These are phyloP conservation scores for Pneumocystis sp. DNA, from an alignment of 1,139 yeast genomes.

Conservation along the genomic window DNA sequence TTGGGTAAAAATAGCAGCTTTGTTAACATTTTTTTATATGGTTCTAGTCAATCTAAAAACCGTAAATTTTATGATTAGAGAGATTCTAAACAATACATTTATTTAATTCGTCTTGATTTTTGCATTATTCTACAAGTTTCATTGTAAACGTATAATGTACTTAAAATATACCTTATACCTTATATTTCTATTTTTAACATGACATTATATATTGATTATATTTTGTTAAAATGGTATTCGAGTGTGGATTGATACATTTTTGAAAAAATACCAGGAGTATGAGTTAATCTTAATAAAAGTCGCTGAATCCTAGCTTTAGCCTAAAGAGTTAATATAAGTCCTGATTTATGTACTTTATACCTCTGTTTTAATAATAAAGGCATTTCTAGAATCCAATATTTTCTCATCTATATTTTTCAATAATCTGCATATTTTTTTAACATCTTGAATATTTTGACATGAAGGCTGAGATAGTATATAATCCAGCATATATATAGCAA, in stretches of 20 bases:
- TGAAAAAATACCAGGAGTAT: background rate
- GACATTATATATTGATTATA: background rate
- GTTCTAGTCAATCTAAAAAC: constrained; percentile 31
- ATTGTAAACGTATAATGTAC: background rate
- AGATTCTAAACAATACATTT: background rate
- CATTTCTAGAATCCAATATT: background rate
- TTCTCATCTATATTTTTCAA: background rate
- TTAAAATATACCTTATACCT: background rate
- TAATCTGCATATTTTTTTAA: background rate
- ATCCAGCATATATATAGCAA: background rate
- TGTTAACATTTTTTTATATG: background rate
- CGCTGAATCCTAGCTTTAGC: background rate
- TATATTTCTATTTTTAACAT: background rate
- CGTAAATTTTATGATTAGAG: constrained; percentile 79
- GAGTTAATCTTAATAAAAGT: background rate
- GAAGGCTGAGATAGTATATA: background rate
- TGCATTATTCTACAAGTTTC: background rate
- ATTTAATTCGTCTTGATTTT: background rate
- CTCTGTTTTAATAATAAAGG: background rate
- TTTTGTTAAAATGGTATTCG: background rate
- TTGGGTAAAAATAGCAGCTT: constrained; percentile 34
- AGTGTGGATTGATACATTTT: background rate
- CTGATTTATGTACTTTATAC: background rate
- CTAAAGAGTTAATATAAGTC: background rate
- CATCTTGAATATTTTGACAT: background rate